Base-by-base conservation (phyloP, 1,139 yeast species). In the Saccharomycopsis hybrid region DNA sequence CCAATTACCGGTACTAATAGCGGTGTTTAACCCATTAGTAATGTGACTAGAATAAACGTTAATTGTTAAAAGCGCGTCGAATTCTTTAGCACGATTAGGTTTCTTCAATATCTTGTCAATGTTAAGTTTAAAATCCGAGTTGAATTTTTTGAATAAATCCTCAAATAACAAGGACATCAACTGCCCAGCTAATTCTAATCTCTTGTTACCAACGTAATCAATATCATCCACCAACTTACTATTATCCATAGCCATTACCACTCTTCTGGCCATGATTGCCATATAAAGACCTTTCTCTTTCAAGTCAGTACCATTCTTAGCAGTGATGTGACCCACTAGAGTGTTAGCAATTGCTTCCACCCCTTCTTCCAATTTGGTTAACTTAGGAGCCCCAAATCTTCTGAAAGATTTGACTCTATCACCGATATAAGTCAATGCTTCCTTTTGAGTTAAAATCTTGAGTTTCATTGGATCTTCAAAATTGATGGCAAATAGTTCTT, bases 1-100 rank as follows among this genome's bases (percentile, higher is more conserved):
- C 99, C 99, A 92, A 65, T 92, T 92, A 59, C 99, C 99, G 0
- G 99, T 92, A 4, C 97, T 90, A 50, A 92, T 92, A 40, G 99
- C 97, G 60, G 98, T 77, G 65, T 90, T 90, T 67, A 92, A 73
- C 36, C 99, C 99, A 65, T 85, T 85, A 13, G 98, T 89, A 57
- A 92, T 90, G 63, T 88, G 89, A 61, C 87, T 85, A 8, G 96
- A 85, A 63, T 90, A 97, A 51, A 89, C 88, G 56, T 87, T 85
- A 60, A 92, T 88, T 48, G 89, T 85, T 55, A 90, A 69, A 48
- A 90, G 71, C 0, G 98, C 97, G 68, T 92, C 97, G 62, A 90
- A 92, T 63, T 92, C 98, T 55, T 87, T 85, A 0, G 97, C 90
- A 60, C 97, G 78, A 62, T 94, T 88, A 30, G 97, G 97, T 64